These are phyloP conservation scores for Stephanodiscus triporus DNA, from an alignment of 108 stramenopile genomes.

Conservation along the genomic window DNA sequence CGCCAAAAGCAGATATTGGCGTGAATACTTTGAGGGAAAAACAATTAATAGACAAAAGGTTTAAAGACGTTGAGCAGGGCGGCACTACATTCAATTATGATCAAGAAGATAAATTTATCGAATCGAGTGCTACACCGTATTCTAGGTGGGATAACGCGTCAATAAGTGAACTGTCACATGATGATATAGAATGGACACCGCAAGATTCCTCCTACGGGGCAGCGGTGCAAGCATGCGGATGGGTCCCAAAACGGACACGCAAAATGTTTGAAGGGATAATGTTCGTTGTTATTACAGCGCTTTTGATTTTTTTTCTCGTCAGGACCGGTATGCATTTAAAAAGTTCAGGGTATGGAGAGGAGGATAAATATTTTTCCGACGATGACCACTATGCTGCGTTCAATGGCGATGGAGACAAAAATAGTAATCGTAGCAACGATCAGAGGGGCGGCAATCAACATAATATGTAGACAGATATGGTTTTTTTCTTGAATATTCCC, in stretches of 20 bases:
- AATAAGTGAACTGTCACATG: too few relatives aligned
- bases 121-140: constrained; percentile 5
- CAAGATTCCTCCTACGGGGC: constrained; percentile 50
- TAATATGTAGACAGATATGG: not conserved
- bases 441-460: not conserved
- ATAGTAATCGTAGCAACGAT: not conserved
- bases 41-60: constrained; percentile 8
- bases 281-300: constrained; percentile 11
- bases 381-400: constrained; percentile 11
- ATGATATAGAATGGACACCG: constrained; percentile 42
- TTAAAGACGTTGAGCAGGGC: constrained; percentile 7
- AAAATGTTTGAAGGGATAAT: constrained; percentile 34
- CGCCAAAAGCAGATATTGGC: not conserved
- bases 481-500: not conserved
- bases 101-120: not conserved
- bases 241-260: constrained; percentile 42
- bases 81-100: constrained; percentile 21
- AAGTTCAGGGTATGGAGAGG: not conserved
- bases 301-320: constrained; percentile 36
- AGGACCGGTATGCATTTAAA: constrained; percentile 26
- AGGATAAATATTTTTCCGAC: not conserved
- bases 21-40: constrained; percentile 16
- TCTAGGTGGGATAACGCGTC: too few relatives aligned
- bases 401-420: constrained; percentile 1
- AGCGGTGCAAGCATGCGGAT: constrained; percentile 43